Evolutionary conservation across 2,329 filamentous ascomycete species (phyloP), one percentile per base, ranked within the genome.

Genomic region (Colletotrichum australisinense): DNA sequence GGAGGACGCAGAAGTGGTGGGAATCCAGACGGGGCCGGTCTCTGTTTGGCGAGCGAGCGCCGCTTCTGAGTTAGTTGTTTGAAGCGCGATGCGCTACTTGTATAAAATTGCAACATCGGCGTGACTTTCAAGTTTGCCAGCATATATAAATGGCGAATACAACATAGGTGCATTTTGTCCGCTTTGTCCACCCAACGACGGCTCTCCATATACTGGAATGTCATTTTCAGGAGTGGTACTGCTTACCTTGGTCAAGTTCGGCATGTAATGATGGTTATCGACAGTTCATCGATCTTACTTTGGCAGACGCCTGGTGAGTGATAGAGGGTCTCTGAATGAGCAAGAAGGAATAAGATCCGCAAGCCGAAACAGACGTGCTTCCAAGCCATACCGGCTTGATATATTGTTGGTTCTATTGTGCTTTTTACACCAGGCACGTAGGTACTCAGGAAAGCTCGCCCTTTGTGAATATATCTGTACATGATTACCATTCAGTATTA

Each of bases 1-100:
- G 0, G 86, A 81, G 83, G 76, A 38, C 88, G 73, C 77, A 80
- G 1, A 83, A 84, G 65, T 84, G 84, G 80, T 80, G 81, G 56
- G 79, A 82, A 57, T 76, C 77, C 63, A 77, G 76, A 58, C 68
- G 42, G 8, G 42, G 42, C 19, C 42, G 76, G 70, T 63, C 58
- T n/a, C 57, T 68, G 1, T 46, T 65, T 11, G 63, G 76, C 2
- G 84, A 85, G 77, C 78, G 80, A 62, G 73, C 75, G 55, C 81
- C 83, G 6, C 72, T 85, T 69, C 68, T 78, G 63, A 69, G 67
- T 65, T 73, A 64, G 9, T 2, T 14, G n/a, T 26, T n/a, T 32
- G 4, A 12, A 19, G 22, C 5, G 2, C n/a, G 22, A 32, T 35
- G 6, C 35, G 19, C 11, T 55, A 28, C 22, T 14, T 55, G 14